Conservation (phyloP, 2,329 filamentous ascomycete species). For the Herpotrichia juniperi region DNA sequence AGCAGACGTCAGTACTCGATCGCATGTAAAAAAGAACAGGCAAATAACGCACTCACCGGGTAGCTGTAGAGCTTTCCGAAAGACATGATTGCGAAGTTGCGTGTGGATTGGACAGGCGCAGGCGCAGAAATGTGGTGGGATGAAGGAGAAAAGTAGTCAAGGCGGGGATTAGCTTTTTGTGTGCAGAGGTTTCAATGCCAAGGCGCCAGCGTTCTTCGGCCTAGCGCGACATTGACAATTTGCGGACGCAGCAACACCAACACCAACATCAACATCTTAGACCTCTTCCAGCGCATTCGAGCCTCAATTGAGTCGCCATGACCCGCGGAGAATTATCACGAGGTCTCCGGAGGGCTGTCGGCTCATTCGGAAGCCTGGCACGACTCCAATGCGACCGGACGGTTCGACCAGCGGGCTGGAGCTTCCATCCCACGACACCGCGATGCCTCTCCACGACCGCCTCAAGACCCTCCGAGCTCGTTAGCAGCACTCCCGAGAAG, state of each 20-base stretch:
- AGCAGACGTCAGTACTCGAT: slow-evolving; percentile 32
- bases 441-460: slow-evolving; percentile 43
- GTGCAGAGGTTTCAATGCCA: slow-evolving; percentile 25
- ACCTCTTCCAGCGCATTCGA: not conserved
- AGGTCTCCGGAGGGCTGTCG: slow-evolving; percentile 32
- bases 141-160: slow-evolving; percentile 25
- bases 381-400: slow-evolving; percentile 29
- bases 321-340: slow-evolving; percentile 38
- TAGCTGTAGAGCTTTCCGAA: slow-evolving; percentile 98
- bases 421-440: slow-evolving; percentile 21
- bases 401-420: slow-evolving; percentile 24
- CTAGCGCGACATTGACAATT: slow-evolving; percentile 5
- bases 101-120: slow-evolving; percentile 30
- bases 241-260: not conserved
- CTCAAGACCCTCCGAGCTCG: slow-evolving; percentile 30
- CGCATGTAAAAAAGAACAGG: not conserved
- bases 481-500: slow-evolving; percentile 23
- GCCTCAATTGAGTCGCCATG: slow-evolving; percentile 28
- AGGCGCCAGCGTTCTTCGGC: slow-evolving; percentile 32
- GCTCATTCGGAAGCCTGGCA: slow-evolving; percentile 24
- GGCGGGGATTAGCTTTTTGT: slow-evolving; percentile 25
- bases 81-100: slow-evolving; percentile 70
- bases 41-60: slow-evolving; percentile 62
- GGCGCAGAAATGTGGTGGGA: slow-evolving; percentile 31
- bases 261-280: not conserved